Percentiles rank a stretch among this genome's conserved stretches.
These are phyloP conservation scores for Mycosphaerella sp. DNA, from an alignment of 2,329 filamentous ascomycete genomes.

Conservation along the genomic window DNA sequence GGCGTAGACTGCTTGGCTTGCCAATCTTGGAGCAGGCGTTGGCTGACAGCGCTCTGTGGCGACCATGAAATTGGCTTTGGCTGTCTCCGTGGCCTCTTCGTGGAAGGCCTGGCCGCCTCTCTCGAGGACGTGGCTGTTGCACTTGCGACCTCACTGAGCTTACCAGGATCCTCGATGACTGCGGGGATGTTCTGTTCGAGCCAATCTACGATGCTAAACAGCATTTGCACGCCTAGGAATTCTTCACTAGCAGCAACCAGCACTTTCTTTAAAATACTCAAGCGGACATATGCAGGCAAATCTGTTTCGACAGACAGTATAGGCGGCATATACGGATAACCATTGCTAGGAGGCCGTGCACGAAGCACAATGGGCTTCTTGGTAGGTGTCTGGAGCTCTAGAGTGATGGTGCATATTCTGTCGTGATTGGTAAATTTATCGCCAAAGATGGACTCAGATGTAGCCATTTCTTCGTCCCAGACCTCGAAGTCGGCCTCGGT, in stretches of 20 bases:
- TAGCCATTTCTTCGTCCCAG: constrained; percentile 82
- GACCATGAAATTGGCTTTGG: constrained; percentile 60
- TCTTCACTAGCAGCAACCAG: constrained; percentile 64
- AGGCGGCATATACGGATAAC: constrained; percentile 64
- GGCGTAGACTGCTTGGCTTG: constrained; percentile 57
- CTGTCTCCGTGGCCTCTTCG: constrained; percentile 34
- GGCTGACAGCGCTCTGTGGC: constrained; percentile 52
- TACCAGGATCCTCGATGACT: constrained; percentile 81
- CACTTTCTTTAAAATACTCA: constrained; percentile 76
- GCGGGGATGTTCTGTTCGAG: constrained; percentile 73
- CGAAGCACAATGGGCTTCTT: constrained; percentile 50
- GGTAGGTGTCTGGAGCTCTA: constrained; percentile 48
- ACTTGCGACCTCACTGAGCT: constrained; percentile 74
- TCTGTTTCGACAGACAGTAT: constrained; percentile 62
- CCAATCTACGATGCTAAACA: constrained; percentile 89
- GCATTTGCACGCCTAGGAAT: constrained; percentile 77
- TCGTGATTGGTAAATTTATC: constrained; percentile 55
- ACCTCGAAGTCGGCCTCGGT: constrained; percentile 40
- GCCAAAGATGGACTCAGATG: constrained; percentile 79
- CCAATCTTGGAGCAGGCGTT: constrained; percentile 60
- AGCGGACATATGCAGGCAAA: constrained; percentile 85
- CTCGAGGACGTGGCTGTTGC: constrained; percentile 56
- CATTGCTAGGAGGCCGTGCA: constrained; percentile 60
- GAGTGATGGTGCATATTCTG: constrained; percentile 61
- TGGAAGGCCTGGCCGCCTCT: constrained; percentile 19